Base-by-base conservation (phyloP, 306 rosid genomes). In the Abrus pulchellus region DNA sequence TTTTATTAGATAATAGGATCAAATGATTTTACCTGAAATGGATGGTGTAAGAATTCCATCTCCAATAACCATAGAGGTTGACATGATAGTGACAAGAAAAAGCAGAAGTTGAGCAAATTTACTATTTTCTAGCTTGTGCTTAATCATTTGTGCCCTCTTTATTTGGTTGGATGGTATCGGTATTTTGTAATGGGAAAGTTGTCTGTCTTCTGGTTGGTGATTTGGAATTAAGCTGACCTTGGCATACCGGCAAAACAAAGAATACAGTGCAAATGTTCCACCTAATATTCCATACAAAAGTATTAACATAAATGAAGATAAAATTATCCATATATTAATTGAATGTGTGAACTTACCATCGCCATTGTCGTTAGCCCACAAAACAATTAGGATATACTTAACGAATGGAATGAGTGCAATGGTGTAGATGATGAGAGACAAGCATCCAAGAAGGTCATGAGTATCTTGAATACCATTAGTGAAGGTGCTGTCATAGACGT, bases 61-160 rank as follows among this genome's bases (percentile, higher is more conserved):
- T 64, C 94, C 94, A 14, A 92, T 92, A 5, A 88, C 94, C 97
- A 88, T 88, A 5, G 92, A 84, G 68, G 97, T 85, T 32, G 90
- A 92, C 67, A 75, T 33, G 40, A 88, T 85, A 57, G 92, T 63
- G 33, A 87, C 40, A 29, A 84, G 71, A 7, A 92, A 59, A 64
- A 92, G 88, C 9, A 75, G 1, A 72, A 82, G n/a, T n/a, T 84
- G 49, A 0, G 84, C 86, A 82, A 40, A 5, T 12, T 69, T 12
- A 52, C 84, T 88, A 0, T 63, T 84, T 81, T 92, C 94, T 13
- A 90, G 76, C 74, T 54, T 87, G 9, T 70, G 73, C 70, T 74
- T 92, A 1, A 92, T 47, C 10, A 34, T 66, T n/a, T 84, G 85
- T 27, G 87, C 78, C 40, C 86, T 68, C 43, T 33, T 78, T 20